Evolutionary conservation across 148 eudicot species (phyloP).

Genomic region (Limonium bicolor): DNA sequence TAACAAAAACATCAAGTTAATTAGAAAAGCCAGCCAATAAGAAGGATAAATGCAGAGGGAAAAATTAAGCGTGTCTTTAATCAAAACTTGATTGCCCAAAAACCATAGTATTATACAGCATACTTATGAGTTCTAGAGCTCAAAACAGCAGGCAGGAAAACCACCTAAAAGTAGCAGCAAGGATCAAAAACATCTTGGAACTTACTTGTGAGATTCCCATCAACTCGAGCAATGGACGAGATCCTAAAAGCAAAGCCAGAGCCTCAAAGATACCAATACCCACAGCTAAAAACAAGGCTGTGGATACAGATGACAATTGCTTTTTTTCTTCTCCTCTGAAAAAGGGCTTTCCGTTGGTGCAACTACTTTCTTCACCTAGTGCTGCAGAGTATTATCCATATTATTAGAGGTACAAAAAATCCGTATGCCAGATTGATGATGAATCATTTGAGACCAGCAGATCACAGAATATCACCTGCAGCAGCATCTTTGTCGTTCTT

Average conservation of each 20-base stretch:
- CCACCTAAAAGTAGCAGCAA: background rate
- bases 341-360: slow-evolving; percentile 28
- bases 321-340: slow-evolving; percentile 21
- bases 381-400: no score
- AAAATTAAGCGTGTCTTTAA: no score
- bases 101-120: no score
- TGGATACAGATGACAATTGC: slow-evolving; percentile 87
- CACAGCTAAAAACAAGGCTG: slow-evolving; percentile 66
- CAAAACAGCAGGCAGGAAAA: background rate
- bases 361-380: no score
- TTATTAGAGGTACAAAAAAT: no score
- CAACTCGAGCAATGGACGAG: slow-evolving; percentile 63
- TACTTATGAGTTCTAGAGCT: no score
- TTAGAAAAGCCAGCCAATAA: no score
- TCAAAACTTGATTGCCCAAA: no score
- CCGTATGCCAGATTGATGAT: no score
- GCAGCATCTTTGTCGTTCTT: slow-evolving; percentile 6
- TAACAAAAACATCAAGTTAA: background rate
- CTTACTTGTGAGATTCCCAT: slow-evolving; percentile 78
- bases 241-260: slow-evolving; percentile 57
- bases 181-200: background rate
- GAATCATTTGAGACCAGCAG: no score
- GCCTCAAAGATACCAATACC: slow-evolving; percentile 85
- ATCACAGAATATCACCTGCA: slow-evolving; percentile 11
- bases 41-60: no score